Evolutionary conservation across 2,329 filamentous ascomycete genomes (phyloP).

Genomic region (Colletotrichum melonis): DNA sequence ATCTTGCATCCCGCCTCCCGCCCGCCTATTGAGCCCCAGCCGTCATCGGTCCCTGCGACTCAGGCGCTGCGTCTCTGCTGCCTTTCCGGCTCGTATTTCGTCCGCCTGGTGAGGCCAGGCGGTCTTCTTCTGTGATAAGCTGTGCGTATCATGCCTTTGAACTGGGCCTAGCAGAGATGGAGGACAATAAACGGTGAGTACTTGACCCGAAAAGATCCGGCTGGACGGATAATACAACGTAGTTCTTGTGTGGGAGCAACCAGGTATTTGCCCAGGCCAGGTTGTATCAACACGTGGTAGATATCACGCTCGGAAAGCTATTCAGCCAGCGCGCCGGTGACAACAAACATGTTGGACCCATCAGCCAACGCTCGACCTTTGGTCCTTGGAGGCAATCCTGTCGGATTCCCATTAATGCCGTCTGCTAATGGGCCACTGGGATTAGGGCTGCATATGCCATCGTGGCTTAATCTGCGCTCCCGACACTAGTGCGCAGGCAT

Average conservation of each 20-base stretch:
- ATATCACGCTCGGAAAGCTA: background rate
- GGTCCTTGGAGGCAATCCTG: constrained; percentile 21
- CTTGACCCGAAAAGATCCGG: background rate
- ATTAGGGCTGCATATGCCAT: constrained; percentile 37
- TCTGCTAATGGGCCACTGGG: constrained; percentile 15
- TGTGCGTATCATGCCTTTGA: background rate
- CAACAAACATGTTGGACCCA: constrained; percentile 4
- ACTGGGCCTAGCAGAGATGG: background rate
- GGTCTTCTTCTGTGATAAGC: background rate
- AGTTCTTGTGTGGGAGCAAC: background rate
- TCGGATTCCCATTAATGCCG: constrained; percentile 10
- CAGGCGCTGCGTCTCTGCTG: background rate
- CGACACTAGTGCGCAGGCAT: constrained; percentile 31
- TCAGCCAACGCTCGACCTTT: constrained; percentile 8
- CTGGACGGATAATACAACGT: background rate
- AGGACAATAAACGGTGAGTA: background rate
- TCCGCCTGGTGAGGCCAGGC: constrained; percentile 4
- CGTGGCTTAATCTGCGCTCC: constrained; percentile 27
- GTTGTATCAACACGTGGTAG: constrained; percentile 3
- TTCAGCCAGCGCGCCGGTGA: background rate
- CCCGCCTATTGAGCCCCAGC: constrained; percentile 5
- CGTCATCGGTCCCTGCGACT: background rate
- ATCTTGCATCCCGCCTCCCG: constrained; percentile 10
- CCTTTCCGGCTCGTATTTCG: constrained; percentile 6
- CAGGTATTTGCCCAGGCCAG: background rate